Evolutionary conservation across 805 yeast species (phyloP), one percentile per base, ranked within the genome.

Genomic region (Tetrapisispora iriomotensis): DNA sequence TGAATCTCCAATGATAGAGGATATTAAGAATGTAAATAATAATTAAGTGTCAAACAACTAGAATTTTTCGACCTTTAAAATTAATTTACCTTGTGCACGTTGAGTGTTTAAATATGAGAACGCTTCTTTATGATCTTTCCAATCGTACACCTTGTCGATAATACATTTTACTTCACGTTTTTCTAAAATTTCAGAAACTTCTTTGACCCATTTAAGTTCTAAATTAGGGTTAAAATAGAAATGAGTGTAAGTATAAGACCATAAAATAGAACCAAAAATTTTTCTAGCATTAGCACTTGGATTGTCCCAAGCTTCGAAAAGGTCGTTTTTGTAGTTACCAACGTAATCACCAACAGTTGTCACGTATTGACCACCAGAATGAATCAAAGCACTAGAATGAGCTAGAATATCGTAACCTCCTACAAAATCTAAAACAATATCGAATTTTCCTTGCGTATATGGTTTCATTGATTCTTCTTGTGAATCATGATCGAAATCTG

Each of bases 21-120:
- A 12, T 17, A 17, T 18, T 18, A n/a, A 12, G 6, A 18, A 25
- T 24, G 17, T n/a, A 3, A 15, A 14, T 6, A 17, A 26, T 18
- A 3, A 24, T 3, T 9, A n/a, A 15, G 4, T 9, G 8, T 12
- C 19, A 19, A 6, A 9, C 3, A 7, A 32, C 48, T 47, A 68
- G 43, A 68, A 68, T 23, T 54, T 54, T 39, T 68, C 72, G n/a
- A 64, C 64, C 30, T 67, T 53, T 33, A 68, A 41, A n/a, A 85
- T 71, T 36, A 85, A 64, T 56, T 84, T 85, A 27, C 95, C 95
- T 40, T 69, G 72, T 7, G 79, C 75, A 41, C 66, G 68, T 37
- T 77, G 74, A 8, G 66, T 54, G 14, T 59, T 60, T 41, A 82
- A 60, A 48, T 66, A 67, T 3, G 71, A 71, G 37, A 72, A 60